Base-by-base conservation (phyloP, 169 alveolate genomes). In the Plasmodium inui region DNA sequence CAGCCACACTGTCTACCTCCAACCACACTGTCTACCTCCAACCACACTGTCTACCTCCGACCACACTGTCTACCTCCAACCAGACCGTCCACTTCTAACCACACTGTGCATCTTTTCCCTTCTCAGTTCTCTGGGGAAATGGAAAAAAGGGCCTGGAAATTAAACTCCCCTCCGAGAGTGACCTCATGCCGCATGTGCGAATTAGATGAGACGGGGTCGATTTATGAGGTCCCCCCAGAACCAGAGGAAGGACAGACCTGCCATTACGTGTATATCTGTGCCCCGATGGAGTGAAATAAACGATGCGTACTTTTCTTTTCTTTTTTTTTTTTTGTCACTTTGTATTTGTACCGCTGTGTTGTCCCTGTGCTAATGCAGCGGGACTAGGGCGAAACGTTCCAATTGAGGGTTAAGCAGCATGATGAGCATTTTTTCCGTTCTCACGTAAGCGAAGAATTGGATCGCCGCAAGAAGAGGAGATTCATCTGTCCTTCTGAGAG, bases 61-160 rank as follows among this genome's bases (percentile, higher is more conserved):
- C 28, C 8, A 17, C n/a, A 6, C 57, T 30, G 83, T n/a, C n/a
- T n/a, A n/a, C n/a, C n/a, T n/a, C n/a, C n/a, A n/a, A n/a, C n/a
- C 12, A 46, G 5, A 46, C 34, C 19, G 26, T 46, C 7, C 17
- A 39, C 44, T 2, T 81, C 2, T 7, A 37, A 17, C 28, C 8
- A 17, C n/a, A 6, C 57, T 30, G 83, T n/a, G 53, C 3, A 12
- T 30, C 22, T 71, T 71, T 22, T 74, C 61, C 79, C n/a, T 67
- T 85, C 44, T 73, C 71, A 85, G 93, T 85, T 26, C 85, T 85
- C 26, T 85, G 93, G 93, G 93, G 93, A 22, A 85, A 74, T 41
- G 44, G 86, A 6, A 50, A 85, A 50, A 74, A 73, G 70, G 93
- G 93, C 14, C 71, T 85, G 61, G 93, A 85, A 85, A 85, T 85